Base-by-base conservation (phyloP, 192 early-diverging fungal species). In the Coemansia sp. region DNA sequence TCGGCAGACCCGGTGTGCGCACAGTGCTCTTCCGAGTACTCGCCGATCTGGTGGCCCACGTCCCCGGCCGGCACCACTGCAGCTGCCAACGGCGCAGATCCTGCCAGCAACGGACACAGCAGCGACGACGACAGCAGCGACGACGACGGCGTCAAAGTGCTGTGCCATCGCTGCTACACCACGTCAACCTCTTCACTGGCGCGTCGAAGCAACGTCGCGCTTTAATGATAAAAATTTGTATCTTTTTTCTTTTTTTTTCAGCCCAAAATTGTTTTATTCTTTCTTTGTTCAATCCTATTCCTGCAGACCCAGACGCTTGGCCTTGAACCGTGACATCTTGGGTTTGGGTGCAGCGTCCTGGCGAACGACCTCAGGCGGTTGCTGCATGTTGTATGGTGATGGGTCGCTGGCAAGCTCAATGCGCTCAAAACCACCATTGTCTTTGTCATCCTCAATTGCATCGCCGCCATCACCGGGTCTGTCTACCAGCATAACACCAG, bases 241-340 rank as follows among this genome's bases (percentile, higher is more conserved):
- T 18, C 6, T 62, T 45, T 33, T 45, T 45, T 39, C 0, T 39
- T 62, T 62, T 62, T 37, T 62, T 62, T 62, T 22, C 48, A 28
- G 2, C 5, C 32, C 2, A 48, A 39, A 39, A 22, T 18, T 64
- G 9, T 39, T 53, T 36, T 52, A 33, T 65, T 33, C 1, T 51
- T 51, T 36, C n/a, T 43, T 17, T 17, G 54, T 15, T 41, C 45
- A 5, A 5, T 65, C 17, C 52, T 59, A 63, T 39, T 71, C 20
- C 9, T 76, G 66, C 4, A 81, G 67, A 1, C 76, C 81, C 20
- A 83, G 58, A n/a, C 81, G 73, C 61, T 70, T 65, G 6, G 73
- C 73, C 59, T 84, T 84, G 73, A 84, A 84, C n/a, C 76, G 76
- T 4, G 81, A 84, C 74, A 84, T 84, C 20, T 76, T 84, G 14